These are phyloP conservation scores for Aspergillus aculeatinus DNA, from an alignment of 2,329 filamentous ascomycete genomes.

Conservation along the genomic window DNA sequence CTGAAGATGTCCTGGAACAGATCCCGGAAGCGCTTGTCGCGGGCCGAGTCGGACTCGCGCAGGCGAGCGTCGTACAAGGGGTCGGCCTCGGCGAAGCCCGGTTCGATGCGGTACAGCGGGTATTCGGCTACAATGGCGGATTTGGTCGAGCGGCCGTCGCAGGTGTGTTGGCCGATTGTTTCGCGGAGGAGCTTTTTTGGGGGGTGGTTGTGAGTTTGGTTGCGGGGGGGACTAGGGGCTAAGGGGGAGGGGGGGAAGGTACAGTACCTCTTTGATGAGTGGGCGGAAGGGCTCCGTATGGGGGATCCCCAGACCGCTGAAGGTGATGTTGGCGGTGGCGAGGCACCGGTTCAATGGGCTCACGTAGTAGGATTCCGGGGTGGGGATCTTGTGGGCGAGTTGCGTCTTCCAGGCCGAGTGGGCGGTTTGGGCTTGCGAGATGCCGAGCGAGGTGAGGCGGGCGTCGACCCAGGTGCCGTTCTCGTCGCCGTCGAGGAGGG, in stretches of 20 bases:
- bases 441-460: constrained; percentile 54
- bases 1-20: constrained; percentile 57
- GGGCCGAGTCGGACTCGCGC: constrained; percentile 51
- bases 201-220: background rate
- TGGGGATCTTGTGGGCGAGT: constrained; percentile 49
- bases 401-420: constrained; percentile 51
- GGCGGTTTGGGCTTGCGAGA: constrained; percentile 50
- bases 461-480: constrained; percentile 59
- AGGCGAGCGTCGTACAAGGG: constrained; percentile 51
- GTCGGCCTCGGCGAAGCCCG: constrained; percentile 55
- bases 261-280: constrained; percentile 53
- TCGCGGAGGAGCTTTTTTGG: constrained; percentile 52
- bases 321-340: constrained; percentile 57
- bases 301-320: constrained; percentile 49
- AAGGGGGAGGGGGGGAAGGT: background rate
- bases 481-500: constrained; percentile 56
- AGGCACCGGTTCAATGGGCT: constrained; percentile 60
- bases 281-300: constrained; percentile 51
- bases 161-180: constrained; percentile 61
- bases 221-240: background rate
- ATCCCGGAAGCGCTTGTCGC: constrained; percentile 47
- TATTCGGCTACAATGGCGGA: constrained; percentile 51
- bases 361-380: constrained; percentile 57
- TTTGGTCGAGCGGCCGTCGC: constrained; percentile 55
- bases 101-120: constrained; percentile 53